These are phyloP conservation scores for Bruguiera gymnorhiza DNA, from an alignment of 345 rosid genomes.

Conservation along the genomic window DNA sequence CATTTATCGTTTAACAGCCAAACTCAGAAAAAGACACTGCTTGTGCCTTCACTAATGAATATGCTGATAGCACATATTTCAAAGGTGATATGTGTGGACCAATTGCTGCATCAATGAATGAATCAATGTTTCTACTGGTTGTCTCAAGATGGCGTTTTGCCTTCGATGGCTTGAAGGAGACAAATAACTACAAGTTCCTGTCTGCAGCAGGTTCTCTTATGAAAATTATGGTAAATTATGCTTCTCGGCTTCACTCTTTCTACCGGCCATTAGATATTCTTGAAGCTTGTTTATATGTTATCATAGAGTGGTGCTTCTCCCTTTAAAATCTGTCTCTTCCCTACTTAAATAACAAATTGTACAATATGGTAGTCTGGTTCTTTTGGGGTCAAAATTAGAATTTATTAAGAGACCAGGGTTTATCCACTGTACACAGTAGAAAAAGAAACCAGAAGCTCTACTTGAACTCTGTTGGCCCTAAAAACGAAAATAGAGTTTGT, in stretches of 20 bases:
- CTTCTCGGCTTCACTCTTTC: not conserved
- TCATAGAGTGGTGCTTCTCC: too few species aligned
- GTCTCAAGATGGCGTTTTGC: conserved; percentile 79
- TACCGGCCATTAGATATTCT: too few species aligned
- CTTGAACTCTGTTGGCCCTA: too few species aligned
- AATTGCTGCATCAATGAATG: conserved; percentile 83
- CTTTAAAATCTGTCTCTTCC: too few species aligned
- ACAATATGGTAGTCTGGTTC: too few species aligned
- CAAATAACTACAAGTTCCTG: conserved; percentile 69
- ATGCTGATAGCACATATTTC: conserved; percentile 44
- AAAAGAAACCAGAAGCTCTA: too few species aligned
- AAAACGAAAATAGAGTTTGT: too few species aligned
- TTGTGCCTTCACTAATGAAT: conserved; percentile 28
- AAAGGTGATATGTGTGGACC: conserved; percentile 86
- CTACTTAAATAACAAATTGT: too few species aligned
- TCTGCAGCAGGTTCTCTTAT: conserved; percentile 77
- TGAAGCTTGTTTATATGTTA: too few species aligned
- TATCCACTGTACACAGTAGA: too few species aligned
- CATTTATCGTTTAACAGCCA: conserved; percentile 39
- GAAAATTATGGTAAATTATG: conserved; percentile 65
- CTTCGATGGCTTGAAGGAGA: conserved; percentile 81
- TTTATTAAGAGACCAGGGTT: too few species aligned
- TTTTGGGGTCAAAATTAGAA: too few species aligned
- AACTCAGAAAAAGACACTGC: conserved; percentile 30
- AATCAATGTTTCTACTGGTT: conserved; percentile 79